phyloP scores from a whole-genome alignment of 441 rosid species.

The Populus hybrid region DNA sequence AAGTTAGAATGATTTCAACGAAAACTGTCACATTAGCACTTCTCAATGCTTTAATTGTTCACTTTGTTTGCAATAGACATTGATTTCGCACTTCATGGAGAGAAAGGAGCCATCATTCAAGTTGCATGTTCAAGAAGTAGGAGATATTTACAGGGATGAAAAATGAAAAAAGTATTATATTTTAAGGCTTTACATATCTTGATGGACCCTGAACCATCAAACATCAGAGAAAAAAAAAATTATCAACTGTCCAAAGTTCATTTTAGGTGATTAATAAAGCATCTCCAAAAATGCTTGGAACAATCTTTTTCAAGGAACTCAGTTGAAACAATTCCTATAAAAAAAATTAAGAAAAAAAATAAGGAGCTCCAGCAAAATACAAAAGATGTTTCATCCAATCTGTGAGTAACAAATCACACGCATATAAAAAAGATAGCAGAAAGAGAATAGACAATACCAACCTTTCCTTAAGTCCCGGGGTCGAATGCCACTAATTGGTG shows the following conservation, averaged over 20 bases:
- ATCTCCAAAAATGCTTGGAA: neutral
- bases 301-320: neutral
- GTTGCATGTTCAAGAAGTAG: neutral
- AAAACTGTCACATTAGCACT: neutral
- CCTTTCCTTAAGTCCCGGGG: conserved; percentile 81
- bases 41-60: neutral
- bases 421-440: conserved; percentile 1
- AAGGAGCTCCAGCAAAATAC: neutral
- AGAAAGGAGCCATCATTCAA: neutral
- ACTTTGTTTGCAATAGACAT: neutral
- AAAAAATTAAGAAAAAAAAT: neutral
- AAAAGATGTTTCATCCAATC: neutral
- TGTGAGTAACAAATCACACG: neutral
- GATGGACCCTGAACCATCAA: neutral
- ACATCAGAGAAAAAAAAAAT: neutral
- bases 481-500: conserved; percentile 88
- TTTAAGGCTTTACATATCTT: neutral
- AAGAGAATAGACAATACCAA: conserved; percentile 24
- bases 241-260: neutral
- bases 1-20: neutral
- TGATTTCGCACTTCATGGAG: neutral
- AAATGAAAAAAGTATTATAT: neutral
- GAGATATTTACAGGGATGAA: neutral
- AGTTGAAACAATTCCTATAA: neutral
- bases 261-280: neutral